Evolutionary conservation across 306 rosid species (phyloP).

Genomic region (Prunus mongolica): DNA sequence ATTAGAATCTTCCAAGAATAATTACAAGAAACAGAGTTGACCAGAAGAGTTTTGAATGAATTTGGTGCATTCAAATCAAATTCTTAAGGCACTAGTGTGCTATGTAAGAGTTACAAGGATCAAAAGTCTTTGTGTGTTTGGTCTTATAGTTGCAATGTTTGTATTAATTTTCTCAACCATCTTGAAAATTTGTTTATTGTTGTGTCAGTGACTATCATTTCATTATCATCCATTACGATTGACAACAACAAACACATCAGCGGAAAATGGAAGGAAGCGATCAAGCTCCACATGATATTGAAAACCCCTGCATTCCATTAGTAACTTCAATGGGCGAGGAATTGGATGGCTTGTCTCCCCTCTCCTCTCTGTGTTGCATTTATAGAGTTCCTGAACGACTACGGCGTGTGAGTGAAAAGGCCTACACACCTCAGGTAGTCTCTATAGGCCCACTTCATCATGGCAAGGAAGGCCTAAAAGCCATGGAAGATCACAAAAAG

Average conservation of each 20-base stretch:
- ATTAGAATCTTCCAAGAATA: neutral
- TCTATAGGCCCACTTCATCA: slow-evolving; percentile 28
- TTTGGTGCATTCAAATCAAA: neutral
- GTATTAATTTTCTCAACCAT: neutral
- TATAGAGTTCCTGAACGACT: slow-evolving; percentile 12
- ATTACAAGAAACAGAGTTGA: neutral
- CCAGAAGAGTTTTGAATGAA: neutral
- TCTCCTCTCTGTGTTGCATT: slow-evolving; percentile 2
- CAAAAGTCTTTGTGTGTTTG: neutral
- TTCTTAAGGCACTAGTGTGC: neutral
- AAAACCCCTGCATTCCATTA: slow-evolving; percentile 11
- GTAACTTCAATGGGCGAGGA: slow-evolving; percentile 1
- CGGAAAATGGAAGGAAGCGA: neutral
- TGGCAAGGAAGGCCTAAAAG: slow-evolving; percentile 9
- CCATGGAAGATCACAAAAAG: slow-evolving; percentile 27
- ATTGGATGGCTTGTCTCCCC: slow-evolving; percentile 1
- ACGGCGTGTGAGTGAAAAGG: slow-evolving; percentile 10
- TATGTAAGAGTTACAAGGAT: neutral
- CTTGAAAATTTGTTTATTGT: neutral
- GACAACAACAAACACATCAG: neutral
- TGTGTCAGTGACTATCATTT: neutral
- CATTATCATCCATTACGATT: neutral
- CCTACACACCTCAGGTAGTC: slow-evolving; percentile 21
- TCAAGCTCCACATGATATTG: slow-evolving; percentile 13
- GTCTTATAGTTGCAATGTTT: neutral